Evolutionary conservation across 345 rosid genomes (phyloP).

Genomic region (Conringia planisiliqua): DNA sequence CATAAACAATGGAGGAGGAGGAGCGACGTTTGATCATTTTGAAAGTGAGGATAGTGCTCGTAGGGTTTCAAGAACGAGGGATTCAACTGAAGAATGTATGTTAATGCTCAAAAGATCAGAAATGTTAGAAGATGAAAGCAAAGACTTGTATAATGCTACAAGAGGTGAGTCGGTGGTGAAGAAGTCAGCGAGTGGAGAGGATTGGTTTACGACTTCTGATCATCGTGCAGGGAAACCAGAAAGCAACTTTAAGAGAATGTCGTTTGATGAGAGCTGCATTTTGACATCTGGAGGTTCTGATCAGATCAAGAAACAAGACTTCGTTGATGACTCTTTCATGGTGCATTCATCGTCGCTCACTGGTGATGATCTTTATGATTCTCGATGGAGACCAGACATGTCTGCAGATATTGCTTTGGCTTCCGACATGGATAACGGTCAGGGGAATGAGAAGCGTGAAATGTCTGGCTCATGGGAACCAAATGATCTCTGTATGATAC

Average conservation of each 20-base stretch:
- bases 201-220: slow-evolving; percentile 48
- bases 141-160: slow-evolving; percentile 30
- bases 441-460: slow-evolving; percentile 36
- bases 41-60: slow-evolving; percentile 42
- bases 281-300: slow-evolving; percentile 34
- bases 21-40: slow-evolving; percentile 38
- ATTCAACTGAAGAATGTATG: slow-evolving; percentile 47
- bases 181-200: slow-evolving; percentile 59
- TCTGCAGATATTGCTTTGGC: slow-evolving; percentile 49
- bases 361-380: slow-evolving; percentile 41
- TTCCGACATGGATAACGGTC: slow-evolving; percentile 34
- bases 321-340: slow-evolving; percentile 78
- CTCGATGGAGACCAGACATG: slow-evolving; percentile 68
- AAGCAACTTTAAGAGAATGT: slow-evolving; percentile 33
- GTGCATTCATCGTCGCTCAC: slow-evolving; percentile 43
- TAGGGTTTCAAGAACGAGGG: slow-evolving; percentile 48
- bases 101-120: slow-evolving; percentile 44
- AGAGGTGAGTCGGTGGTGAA: slow-evolving; percentile 37
- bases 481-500: slow-evolving; percentile 60
- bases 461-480: slow-evolving; percentile 40
- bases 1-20: slow-evolving; percentile 36
- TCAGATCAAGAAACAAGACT: slow-evolving; percentile 37
- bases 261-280: slow-evolving; percentile 39
- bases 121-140: slow-evolving; percentile 36
- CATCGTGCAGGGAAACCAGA: slow-evolving; percentile 36